Evolutionary conservation across 1,139 yeast genomes (phyloP), one percentile per base, ranked within the genome.

Genomic region (Yamadazyma dendronema): DNA sequence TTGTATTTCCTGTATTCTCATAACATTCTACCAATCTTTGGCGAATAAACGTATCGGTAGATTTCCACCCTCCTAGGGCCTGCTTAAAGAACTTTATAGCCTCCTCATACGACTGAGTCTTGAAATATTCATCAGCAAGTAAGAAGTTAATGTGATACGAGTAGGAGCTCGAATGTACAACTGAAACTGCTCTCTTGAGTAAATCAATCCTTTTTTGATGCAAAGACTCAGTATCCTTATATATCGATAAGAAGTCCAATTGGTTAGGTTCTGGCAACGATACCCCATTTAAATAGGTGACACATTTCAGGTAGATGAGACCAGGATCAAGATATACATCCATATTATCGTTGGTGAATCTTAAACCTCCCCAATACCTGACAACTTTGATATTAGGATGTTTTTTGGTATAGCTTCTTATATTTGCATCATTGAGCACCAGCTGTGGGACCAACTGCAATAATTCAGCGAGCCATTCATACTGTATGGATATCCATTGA

Each of bases 391-490:
- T n/a, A 16, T 38, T 45, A 17, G 45, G 44, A 22, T 36, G 42
- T 30, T 37, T 43, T 28, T 36, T 43, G n/a, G 28, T 29, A 27
- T 43, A 39, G 4, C 40, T 31, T 10, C 40, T 33, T 3, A 47
- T 31, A 22, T 44, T 43, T 13, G 39, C 46, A 15, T 60, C 50
- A 1, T 72, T 65, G 8, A 77, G 53, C 1, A 77, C 55, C 3
- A 68, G 58, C 4, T 57, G 61, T 0, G 81, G 81, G 1, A 75
- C 59, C 17, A 59, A 36, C 10, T 62, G 65, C 41, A 81, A 62
- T 17, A 84, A 54, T 37, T 80, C 76, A 0, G 81, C 86, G 6
- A 84, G 58, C 79, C 84, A 75, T 33, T 74, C 65, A 42, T 56
- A 67, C 49, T 57, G 76, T n/a, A 59, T 47, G 0, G 76, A 62